phyloP scores from a whole-genome alignment of 352 stramenopile genomes.

The Phytophthora macrochlamydospora region DNA sequence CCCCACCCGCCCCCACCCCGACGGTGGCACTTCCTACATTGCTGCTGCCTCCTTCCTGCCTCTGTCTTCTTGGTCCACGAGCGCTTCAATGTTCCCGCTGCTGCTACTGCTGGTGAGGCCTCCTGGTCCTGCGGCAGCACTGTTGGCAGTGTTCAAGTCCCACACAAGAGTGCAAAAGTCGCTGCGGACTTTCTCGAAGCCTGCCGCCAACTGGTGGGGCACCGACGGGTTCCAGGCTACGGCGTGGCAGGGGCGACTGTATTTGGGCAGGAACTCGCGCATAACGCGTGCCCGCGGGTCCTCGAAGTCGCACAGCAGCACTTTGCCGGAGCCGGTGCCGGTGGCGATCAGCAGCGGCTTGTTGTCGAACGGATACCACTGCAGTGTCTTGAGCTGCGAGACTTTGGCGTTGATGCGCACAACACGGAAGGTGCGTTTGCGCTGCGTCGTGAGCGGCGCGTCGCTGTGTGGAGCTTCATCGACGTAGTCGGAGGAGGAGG shows the following conservation, averaged over 20 bases:
- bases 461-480: conserved; percentile 5
- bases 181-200: conserved; percentile 88
- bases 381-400: conserved; percentile 81
- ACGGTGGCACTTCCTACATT: conserved; percentile 25
- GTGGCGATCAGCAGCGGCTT: conserved; percentile 80
- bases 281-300: conserved; percentile 64
- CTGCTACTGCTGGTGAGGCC: conserved; percentile 26
- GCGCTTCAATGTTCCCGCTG: conserved; percentile 31
- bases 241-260: conserved; percentile 81
- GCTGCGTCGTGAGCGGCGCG: conserved; percentile 58
- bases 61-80: conserved; percentile 31
- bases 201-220: conserved; percentile 77
- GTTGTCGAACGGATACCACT: conserved; percentile 81
- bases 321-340: conserved; percentile 76
- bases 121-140: conserved; percentile 1
- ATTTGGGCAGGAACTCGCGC: conserved; percentile 83
- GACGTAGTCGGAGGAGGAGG: conserved; percentile 16
- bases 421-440: conserved; percentile 83
- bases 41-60: conserved; percentile 27
- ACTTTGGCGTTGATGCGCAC: conserved; percentile 82
- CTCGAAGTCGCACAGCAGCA: conserved; percentile 85
- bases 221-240: conserved; percentile 83
- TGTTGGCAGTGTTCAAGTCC: conserved; percentile 68
- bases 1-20: conserved; percentile 19
- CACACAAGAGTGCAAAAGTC: conserved; percentile 88